Base-by-base conservation (phyloP, 2,329 filamentous ascomycete species). In the Monilinia fructicola region DNA sequence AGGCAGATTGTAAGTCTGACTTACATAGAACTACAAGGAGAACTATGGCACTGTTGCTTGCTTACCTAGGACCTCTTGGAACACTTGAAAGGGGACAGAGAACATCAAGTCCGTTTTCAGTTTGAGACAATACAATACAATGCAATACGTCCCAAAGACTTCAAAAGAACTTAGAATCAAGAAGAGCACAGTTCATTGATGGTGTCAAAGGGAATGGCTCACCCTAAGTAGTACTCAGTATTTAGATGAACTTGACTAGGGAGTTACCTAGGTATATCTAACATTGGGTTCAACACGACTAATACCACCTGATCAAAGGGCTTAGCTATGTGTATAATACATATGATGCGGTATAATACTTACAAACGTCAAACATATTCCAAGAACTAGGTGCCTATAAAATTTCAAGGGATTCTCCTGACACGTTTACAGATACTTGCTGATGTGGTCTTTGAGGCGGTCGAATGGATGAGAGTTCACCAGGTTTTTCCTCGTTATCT, bases 61-160 rank as follows among this genome's bases (percentile, higher is more conserved):
- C 5, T 35, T 5, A 35, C 38, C 6, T 11, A n/a, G 16, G 4
- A 21, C 40, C n/a, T 58, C 7, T 31, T 59, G 21, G 35, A 6
- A 54, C n/a, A 23, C 42, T 3, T 60, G 42, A 60, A 60, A 50
- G 58, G 2, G 42, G n/a, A n/a, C n/a, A n/a, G n/a, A 52, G 14
- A 52, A 50, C 16, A 61, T n/a, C 12, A 5, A 50, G 1, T 61
- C 58, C 58, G 58, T 26, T 61, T 61, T 21, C 44, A 12, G 58
- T 16, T 16, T 16, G 12, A 16, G 16, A 16, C 40, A 14, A 4
- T 42, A 14, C 40, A 40, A 14, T 50, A 60, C 4, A 18, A 18
- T 9, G 18, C 21, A 11, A 10, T 18, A 38, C 4, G 6, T 21
- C 3, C 11, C 2, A 46, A 46, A 48, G 23, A 23, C 11, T 23